Base-by-base conservation (phyloP, 2,329 filamentous ascomycete species). In the Xenoacremonium recifei region DNA sequence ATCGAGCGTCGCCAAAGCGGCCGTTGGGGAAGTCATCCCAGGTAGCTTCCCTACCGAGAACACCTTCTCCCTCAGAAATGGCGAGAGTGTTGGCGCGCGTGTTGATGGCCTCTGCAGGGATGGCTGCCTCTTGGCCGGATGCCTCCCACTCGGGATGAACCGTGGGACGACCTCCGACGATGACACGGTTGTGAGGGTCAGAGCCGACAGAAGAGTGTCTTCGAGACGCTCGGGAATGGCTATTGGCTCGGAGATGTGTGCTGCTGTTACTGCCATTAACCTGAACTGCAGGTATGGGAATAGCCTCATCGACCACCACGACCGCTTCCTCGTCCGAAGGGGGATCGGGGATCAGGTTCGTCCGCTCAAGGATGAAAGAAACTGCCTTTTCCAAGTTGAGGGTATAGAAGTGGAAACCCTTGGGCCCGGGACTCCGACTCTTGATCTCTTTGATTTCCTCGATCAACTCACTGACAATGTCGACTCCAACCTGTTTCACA, bases 21-120 rank as follows among this genome's bases (percentile, higher is more conserved):
- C 92, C 93, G 71, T 97, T 97, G 49, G 92, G 92, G 65, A 90
- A 99, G 61, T 99, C 93, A 59, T 99, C 93, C 93, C 93, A 99
- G 1, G 93, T 99, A 23, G 93, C 93, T 72, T 97, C 92, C 37
- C 93, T 80, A 10, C 92, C 93, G 6, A 96, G 74, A 4, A 87
- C 79, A 18, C 92, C 93, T 59, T 96, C 87, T 5, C 93, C 92
- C 69, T 97, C 92, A 0, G 91, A 96, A 44, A 96, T 96, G 20
- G 91, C 89, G 9, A 97, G 77, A 1, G 89, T 93, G 63, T 91
- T 92, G 42, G 85, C 85, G 39, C 91, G 80, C 16, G 81, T 83
- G 62, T 92, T 91, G 57, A 92, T 75, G 40, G 78, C 80, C 53
- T 83, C 83, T 3, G 79, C 79, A 2, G 83, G 88, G n/a, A 91